Conservation (phyloP, 257 asterid species). For the Solanum acaule region DNA sequence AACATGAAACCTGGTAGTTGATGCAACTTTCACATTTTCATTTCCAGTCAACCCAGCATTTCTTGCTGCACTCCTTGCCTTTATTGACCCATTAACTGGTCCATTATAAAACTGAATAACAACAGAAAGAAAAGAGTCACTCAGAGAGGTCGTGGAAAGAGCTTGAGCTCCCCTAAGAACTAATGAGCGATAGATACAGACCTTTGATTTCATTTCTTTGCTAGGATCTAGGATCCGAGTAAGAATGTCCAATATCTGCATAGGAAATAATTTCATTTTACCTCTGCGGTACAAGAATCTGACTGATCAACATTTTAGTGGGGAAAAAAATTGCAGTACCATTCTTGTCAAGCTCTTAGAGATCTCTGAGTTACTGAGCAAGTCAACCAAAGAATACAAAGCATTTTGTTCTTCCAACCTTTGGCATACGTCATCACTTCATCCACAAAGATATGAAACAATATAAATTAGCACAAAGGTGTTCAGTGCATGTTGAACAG, state of each 20-base stretch:
- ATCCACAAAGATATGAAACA: slow-evolving; percentile 12
- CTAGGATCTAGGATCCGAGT: slow-evolving; percentile 74
- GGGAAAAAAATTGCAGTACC: slow-evolving; percentile 30
- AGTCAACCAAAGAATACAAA: slow-evolving; percentile 46
- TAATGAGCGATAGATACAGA: slow-evolving; percentile 12
- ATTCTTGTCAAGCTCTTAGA: slow-evolving; percentile 26
- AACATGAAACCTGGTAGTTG: slow-evolving; percentile 43
- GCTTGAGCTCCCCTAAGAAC: neutral
- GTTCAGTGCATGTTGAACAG: neutral
- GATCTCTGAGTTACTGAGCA: slow-evolving; percentile 40
- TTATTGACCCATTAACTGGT: slow-evolving; percentile 29
- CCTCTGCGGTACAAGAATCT: neutral
- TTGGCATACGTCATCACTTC: slow-evolving; percentile 69
- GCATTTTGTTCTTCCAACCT: slow-evolving; percentile 63
- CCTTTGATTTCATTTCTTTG: slow-evolving; percentile 66
- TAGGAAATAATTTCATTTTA: neutral
- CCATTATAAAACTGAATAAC: slow-evolving; percentile 44
- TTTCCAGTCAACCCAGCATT: slow-evolving; percentile 13
- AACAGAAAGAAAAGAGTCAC: neutral
- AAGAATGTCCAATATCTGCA: slow-evolving; percentile 74
- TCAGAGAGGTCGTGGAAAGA: slow-evolving; percentile 1
- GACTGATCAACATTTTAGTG: neutral
- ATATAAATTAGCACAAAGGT: neutral
- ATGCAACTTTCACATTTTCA: slow-evolving; percentile 13
- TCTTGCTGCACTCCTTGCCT: slow-evolving; percentile 16